Evolutionary conservation across 2,329 filamentous ascomycete genomes (phyloP).

Genomic region (Colletotrichum gloeosporioides): DNA sequence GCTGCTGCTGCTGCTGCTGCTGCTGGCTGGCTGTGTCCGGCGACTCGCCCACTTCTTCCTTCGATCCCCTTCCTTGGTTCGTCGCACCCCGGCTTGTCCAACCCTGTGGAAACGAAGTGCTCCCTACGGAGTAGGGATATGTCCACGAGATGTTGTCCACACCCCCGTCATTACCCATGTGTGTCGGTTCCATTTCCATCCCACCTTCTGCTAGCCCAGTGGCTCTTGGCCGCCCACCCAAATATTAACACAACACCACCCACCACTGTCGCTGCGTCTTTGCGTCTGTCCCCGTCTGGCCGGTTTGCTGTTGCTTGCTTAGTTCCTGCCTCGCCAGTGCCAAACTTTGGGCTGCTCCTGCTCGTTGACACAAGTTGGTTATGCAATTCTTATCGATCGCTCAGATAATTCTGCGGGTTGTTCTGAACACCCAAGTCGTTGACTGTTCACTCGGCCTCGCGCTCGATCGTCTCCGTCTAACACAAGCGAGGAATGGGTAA

Average conservation of each 20-base stretch:
- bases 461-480: background rate
- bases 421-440: background rate
- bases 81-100: slow-evolving; percentile 17
- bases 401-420: background rate
- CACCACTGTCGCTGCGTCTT: background rate
- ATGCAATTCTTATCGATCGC: background rate
- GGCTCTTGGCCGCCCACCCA: slow-evolving; percentile 13
- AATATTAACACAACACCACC: slow-evolving; percentile 8
- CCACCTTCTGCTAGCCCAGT: slow-evolving; percentile 12
- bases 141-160: slow-evolving; percentile 17
- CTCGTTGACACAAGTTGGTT: background rate
- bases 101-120: slow-evolving; percentile 20
- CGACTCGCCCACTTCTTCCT: slow-evolving; percentile 19
- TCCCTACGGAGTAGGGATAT: slow-evolving; percentile 19
- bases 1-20: background rate
- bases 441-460: background rate
- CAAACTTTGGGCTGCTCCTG: background rate
- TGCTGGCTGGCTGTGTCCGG: background rate
- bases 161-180: slow-evolving; percentile 19
- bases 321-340: background rate
- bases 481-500: background rate
- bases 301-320: background rate
- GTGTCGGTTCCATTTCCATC: slow-evolving; percentile 19
- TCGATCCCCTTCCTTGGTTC: slow-evolving; percentile 21
- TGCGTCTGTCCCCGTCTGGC: background rate